Evolutionary conservation across 1,284 basidiomycete genomes (phyloP).

Genomic region (Ustilago lituana): DNA sequence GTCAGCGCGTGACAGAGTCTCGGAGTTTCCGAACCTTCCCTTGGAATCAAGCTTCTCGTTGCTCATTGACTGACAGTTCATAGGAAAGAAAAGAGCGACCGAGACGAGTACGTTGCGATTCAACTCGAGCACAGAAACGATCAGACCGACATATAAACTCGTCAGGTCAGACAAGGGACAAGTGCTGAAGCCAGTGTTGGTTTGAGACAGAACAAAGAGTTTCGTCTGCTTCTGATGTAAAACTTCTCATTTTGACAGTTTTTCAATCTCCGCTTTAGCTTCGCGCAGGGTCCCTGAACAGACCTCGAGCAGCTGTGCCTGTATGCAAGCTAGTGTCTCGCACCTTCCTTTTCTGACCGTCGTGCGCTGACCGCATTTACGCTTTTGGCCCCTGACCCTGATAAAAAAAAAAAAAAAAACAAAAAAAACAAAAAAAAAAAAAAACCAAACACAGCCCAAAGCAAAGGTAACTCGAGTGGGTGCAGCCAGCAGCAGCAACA

Average conservation of each 20-base stretch:
- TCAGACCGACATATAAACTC: no score
- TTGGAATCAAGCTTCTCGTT: no score
- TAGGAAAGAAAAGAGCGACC: background rate
- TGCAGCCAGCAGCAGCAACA: background rate
- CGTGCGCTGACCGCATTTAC: background rate
- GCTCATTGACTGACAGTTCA: no score
- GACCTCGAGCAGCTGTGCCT: background rate
- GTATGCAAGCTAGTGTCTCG: slow-evolving; percentile 4
- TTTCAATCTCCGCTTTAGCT: slow-evolving; percentile 23
- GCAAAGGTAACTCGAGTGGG: no score
- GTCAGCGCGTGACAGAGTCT: background rate
- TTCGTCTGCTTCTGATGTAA: slow-evolving; percentile 14
- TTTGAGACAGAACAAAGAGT: background rate
- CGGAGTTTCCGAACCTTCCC: background rate
- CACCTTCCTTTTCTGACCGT: slow-evolving; percentile 35
- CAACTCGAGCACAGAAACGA: no score
- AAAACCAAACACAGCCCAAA: slow-evolving; percentile 17
- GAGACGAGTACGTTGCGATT: background rate
- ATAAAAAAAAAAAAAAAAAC: no score
- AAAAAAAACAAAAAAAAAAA: no score
- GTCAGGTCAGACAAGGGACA: no score
- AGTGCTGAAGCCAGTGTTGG: slow-evolving; percentile 4
- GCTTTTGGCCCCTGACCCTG: slow-evolving; percentile 31
- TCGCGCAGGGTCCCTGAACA: slow-evolving; percentile 14
- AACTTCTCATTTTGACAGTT: background rate